Base-by-base conservation (phyloP, 1,139 yeast genomes). In the Ogataea hybrid region DNA sequence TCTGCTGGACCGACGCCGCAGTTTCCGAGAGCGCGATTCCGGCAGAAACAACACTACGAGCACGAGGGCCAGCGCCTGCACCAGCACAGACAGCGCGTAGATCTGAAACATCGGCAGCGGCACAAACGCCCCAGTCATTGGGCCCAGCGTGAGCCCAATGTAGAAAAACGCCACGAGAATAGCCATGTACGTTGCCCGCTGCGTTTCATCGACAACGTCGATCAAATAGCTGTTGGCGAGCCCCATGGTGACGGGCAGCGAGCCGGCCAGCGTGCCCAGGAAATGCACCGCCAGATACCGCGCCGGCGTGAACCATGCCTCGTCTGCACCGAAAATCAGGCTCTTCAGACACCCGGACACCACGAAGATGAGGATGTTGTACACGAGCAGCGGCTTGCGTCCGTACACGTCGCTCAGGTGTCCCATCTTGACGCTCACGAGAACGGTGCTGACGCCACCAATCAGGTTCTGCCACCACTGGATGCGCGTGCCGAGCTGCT, bases 321-420 rank as follows among this genome's bases (percentile, higher is more conserved):
- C 56, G 34, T 62, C 18, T 11, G 67, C 64, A 8, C 42, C 40
- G 11, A 75, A 61, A 5, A 72, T 51, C n/a, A 60, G 42, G 46
- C 69, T 52, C 39, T 60, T 53, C 2, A 64, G 37, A 2, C 58
- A 10, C 41, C 61, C 59, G 0, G 70, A 64, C 7, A 60, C 4
- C 10, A 68, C 34, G 2, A 64, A 44, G 14, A 66, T 44, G 3
- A 50, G 17, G 2, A 63, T 52, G 16, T 69, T 56, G 44, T 67
- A 64, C 5, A 72, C 33, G 5, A 73, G 49, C 15, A 81, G 49
- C 25, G 78, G 65, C 47, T 69, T 75, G 35, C 94, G 65, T 0
- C 95, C 95, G 47, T 72, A 67, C 32, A 72, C 64, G 59, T 85
- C 94, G 4, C 87, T 78, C 25, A 77, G 54, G n/a, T 76, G 73